Percentiles rank a stretch among this genome's conserved stretches.
Evolutionary conservation across 164 flowering plant genomes (phyloP).

Genomic region (Pachysandra terminalis): DNA sequence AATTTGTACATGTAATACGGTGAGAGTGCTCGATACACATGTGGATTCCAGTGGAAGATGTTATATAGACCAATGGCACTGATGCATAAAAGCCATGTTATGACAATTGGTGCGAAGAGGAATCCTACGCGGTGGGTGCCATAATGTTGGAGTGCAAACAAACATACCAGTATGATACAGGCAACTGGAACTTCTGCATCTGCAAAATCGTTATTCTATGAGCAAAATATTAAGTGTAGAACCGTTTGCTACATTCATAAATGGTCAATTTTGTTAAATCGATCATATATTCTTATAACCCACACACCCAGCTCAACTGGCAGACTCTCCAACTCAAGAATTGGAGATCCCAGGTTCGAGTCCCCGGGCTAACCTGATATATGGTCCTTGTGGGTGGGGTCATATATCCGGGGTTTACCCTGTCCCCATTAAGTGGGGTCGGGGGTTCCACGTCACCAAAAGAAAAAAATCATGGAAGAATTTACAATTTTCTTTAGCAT

Average conservation of each 20-base stretch:
- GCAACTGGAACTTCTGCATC: constrained; percentile 88
- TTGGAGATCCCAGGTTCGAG: no score
- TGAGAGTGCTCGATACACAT: constrained; percentile 81
- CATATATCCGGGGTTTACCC: no score
- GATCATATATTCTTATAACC: no score
- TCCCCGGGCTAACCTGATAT: no score
- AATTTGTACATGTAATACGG: constrained; percentile 84
- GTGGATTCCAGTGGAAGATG: constrained; percentile 78
- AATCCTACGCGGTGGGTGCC: constrained; percentile 95
- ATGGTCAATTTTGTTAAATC: no score
- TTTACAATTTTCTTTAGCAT: not conserved
- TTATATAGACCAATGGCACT: constrained; percentile 80
- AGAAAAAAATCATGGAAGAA: not conserved
- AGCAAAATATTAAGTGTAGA: not conserved
- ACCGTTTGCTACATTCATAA: no score
- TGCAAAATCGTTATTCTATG: constrained; percentile 30
- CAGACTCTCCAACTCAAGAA: no score
- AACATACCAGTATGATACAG: constrained; percentile 67
- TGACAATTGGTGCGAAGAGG: constrained; percentile 84
- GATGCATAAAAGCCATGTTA: constrained; percentile 87
- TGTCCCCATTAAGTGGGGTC: no score
- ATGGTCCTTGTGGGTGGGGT: no score
- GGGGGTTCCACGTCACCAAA: no score
- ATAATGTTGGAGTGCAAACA: constrained; percentile 94
- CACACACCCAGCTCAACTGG: no score